Evolutionary conservation across 768 basidiomycete species (phyloP).

Genomic region (Lactarius tabidus): DNA sequence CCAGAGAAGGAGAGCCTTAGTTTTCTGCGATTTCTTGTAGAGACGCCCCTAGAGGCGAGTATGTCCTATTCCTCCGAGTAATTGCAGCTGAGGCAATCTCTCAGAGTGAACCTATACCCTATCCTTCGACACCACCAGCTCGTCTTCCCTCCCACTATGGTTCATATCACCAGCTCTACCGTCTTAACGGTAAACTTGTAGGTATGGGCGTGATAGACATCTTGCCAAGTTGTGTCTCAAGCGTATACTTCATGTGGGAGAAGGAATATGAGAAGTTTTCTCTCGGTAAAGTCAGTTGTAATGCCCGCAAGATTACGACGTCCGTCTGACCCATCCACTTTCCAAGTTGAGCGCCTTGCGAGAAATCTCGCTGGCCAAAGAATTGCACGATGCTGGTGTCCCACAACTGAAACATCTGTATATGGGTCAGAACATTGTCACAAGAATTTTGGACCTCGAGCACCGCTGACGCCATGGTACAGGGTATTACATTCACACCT

Average conservation of each 20-base stretch:
- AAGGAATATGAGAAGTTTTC: conserved; percentile 62
- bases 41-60: conserved; percentile 68
- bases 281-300: conserved; percentile 62
- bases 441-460: neutral
- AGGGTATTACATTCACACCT: conserved; percentile 94
- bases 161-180: conserved; percentile 89
- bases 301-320: neutral
- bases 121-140: conserved; percentile 42
- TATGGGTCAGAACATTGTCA: conserved; percentile 59
- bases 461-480: neutral
- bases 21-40: conserved; percentile 75
- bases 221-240: conserved; percentile 78
- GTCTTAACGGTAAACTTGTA: conserved; percentile 74
- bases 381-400: conserved; percentile 70
- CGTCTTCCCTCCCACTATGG: conserved; percentile 79
- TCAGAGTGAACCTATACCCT: conserved; percentile 61
- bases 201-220: conserved; percentile 90
- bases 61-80: neutral
- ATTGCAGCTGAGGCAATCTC: neutral
- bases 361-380: conserved; percentile 69
- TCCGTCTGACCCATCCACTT: neutral
- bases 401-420: conserved; percentile 65
- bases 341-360: conserved; percentile 79
- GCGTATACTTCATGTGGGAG: conserved; percentile 90
- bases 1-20: conserved; percentile 42